Evolutionary conservation across 1,284 basidiomycete genomes (phyloP).

Genomic region (Cutaneotrichosporon cavernicola): DNA sequence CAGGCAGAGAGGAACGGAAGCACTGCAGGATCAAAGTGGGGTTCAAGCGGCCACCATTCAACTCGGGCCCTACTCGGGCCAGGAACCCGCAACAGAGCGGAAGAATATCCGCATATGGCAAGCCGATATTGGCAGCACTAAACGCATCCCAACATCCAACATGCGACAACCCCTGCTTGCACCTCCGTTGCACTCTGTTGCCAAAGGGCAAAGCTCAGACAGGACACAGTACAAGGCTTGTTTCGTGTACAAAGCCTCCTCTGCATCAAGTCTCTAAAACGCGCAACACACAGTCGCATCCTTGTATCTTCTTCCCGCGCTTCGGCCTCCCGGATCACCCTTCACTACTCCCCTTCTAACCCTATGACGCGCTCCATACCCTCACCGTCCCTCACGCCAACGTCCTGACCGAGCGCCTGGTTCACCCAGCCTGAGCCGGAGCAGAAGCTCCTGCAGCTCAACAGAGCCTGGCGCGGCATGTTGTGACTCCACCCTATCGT

Average conservation of each 20-base stretch:
- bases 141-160: neutral
- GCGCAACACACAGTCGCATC: neutral
- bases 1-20: no score
- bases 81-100: neutral
- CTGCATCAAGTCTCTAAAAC: neutral
- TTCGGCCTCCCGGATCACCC: neutral
- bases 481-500: conserved; percentile 3
- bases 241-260: neutral
- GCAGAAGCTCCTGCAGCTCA: conserved; percentile 33
- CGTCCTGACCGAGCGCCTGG: neutral
- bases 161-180: neutral
- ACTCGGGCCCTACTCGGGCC: conserved; percentile 6
- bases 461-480: conserved; percentile 11
- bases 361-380: neutral
- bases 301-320: neutral
- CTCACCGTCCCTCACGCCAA: neutral
- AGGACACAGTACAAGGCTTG: neutral
- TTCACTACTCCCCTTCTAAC: neutral
- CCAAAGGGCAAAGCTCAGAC: neutral
- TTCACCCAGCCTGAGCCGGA: conserved; percentile 27
- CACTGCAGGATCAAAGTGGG: neutral
- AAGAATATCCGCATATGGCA: neutral
- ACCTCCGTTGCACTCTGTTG: no score
- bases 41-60: conserved; percentile 1
- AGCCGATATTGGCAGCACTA: neutral